Evolutionary conservation across 2,329 filamentous ascomycete genomes (phyloP).

Genomic region (Aspergillus ochraceoroseus): DNA sequence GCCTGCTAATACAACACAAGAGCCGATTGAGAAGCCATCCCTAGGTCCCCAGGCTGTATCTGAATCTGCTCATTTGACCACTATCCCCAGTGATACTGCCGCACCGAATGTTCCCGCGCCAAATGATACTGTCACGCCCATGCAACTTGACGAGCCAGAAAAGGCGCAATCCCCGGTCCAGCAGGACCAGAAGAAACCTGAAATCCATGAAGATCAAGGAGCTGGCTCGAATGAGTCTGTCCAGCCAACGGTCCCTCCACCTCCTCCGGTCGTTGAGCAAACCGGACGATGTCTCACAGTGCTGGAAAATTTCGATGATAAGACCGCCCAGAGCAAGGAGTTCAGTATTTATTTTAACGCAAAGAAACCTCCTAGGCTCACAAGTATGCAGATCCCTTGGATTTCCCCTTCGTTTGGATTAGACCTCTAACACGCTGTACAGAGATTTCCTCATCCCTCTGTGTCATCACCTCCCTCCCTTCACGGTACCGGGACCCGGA

Average conservation of each 20-base stretch:
- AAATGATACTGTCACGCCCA: background rate
- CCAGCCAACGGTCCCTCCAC: constrained; percentile 26
- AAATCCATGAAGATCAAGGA: constrained; percentile 19
- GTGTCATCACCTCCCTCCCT: constrained; percentile 74
- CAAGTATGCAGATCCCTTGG: constrained; percentile 38
- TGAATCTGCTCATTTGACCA: constrained; percentile 4
- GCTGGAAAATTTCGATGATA: constrained; percentile 55
- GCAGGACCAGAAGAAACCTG: constrained; percentile 14
- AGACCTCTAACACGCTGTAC: constrained; percentile 10
- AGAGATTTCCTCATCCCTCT: constrained; percentile 53
- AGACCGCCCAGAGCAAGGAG: constrained; percentile 51
- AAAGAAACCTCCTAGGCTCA: constrained; percentile 46
- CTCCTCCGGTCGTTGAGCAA: constrained; percentile 45
- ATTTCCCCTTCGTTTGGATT: background rate
- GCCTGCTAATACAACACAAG: constrained; percentile 4
- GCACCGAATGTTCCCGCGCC: constrained; percentile 1
- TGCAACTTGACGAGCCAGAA: constrained; percentile 7
- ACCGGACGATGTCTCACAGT: constrained; percentile 56
- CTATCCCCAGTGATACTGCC: background rate
- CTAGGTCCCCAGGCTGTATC: constrained; percentile 7
- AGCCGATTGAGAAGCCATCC: constrained; percentile 4
- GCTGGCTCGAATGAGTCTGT: constrained; percentile 16
- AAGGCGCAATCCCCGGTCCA: constrained; percentile 2
- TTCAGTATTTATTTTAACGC: constrained; percentile 54
- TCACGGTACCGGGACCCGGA: constrained; percentile 80